phyloP scores from a whole-genome alignment of 129 eudicot genomes.

The Glebionis coronaria region DNA sequence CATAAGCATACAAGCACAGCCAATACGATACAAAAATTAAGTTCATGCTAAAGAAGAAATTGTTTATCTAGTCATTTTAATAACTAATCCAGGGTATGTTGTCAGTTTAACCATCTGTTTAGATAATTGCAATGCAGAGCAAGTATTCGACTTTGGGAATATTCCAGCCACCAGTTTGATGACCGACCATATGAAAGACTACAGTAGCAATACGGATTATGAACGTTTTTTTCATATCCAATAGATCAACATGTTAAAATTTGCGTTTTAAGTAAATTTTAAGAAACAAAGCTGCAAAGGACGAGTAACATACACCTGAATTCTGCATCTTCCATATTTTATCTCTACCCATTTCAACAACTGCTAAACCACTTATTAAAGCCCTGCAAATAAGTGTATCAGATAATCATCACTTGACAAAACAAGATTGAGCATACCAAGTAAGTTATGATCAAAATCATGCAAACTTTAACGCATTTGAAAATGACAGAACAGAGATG shows the following conservation, averaged over 20 bases:
- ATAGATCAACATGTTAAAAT: slow-evolving; percentile 5
- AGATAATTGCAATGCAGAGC: background rate
- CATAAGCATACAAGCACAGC: slow-evolving; percentile 1
- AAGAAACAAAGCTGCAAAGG: background rate
- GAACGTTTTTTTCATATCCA: background rate
- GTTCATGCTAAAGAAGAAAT: background rate
- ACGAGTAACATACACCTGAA: slow-evolving; percentile 38
- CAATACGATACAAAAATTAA: background rate
- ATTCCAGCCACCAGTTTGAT: too few species aligned
- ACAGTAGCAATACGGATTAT: too few species aligned
- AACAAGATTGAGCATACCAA: background rate
- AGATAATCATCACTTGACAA: slow-evolving; percentile 15
- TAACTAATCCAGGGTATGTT: background rate
- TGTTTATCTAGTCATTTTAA: background rate
- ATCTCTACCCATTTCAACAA: slow-evolving; percentile 40
- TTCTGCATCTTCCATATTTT: slow-evolving; percentile 34
- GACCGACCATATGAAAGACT: background rate
- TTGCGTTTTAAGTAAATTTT: background rate
- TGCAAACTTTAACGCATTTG: background rate
- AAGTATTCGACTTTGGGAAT: background rate
- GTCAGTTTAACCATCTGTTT: too few species aligned
- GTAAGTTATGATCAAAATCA: slow-evolving; percentile 9
- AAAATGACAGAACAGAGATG: background rate
- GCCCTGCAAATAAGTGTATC: slow-evolving; percentile 29
- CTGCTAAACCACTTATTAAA: slow-evolving; percentile 32